phyloP scores from a whole-genome alignment of 176 grass and related monocot genomes.

The Bonia amplexicaulis region DNA sequence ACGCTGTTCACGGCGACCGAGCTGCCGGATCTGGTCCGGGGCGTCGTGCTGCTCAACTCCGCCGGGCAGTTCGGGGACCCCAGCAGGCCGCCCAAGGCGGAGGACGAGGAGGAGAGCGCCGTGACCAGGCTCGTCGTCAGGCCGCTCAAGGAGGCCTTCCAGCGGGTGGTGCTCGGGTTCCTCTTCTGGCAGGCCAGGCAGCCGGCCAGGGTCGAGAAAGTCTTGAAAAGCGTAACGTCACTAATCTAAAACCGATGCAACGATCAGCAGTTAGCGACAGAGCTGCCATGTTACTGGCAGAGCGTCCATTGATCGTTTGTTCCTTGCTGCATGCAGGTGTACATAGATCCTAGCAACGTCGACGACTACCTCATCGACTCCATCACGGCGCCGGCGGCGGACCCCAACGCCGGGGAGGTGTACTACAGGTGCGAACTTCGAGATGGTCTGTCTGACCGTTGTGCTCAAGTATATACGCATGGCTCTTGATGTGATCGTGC shows the following conservation, averaged over 20 bases:
- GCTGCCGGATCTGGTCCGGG: slow-evolving; percentile 49
- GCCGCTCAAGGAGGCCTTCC: slow-evolving; percentile 71
- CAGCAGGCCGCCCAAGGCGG: slow-evolving; percentile 31
- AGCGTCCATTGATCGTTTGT: neutral
- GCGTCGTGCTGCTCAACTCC: slow-evolving; percentile 86
- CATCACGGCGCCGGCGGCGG: slow-evolving; percentile 68
- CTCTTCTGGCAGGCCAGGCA: slow-evolving; percentile 98
- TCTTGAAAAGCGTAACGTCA: slow-evolving; percentile 66
- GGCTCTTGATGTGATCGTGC: neutral
- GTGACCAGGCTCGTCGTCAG: slow-evolving; percentile 55
- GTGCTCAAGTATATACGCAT: neutral
- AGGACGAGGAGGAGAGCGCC: slow-evolving; percentile 21
- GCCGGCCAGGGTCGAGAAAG: slow-evolving; percentile 76
- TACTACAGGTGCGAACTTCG: slow-evolving; percentile 48
- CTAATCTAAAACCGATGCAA: neutral
- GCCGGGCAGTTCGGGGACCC: slow-evolving; percentile 82
- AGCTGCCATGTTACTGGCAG: neutral
- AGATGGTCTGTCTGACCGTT: neutral
- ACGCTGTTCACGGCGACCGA: slow-evolving; percentile 73
- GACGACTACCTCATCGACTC: slow-evolving; percentile 81
- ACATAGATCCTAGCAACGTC: slow-evolving; percentile 66
- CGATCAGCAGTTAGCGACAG: neutral
- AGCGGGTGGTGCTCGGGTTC: slow-evolving; percentile 61
- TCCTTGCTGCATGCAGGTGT: slow-evolving; percentile 44
- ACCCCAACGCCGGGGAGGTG: slow-evolving; percentile 90